Evolutionary conservation across 1,139 yeast genomes (phyloP).

Genomic region (Suhomyces kunorum): DNA sequence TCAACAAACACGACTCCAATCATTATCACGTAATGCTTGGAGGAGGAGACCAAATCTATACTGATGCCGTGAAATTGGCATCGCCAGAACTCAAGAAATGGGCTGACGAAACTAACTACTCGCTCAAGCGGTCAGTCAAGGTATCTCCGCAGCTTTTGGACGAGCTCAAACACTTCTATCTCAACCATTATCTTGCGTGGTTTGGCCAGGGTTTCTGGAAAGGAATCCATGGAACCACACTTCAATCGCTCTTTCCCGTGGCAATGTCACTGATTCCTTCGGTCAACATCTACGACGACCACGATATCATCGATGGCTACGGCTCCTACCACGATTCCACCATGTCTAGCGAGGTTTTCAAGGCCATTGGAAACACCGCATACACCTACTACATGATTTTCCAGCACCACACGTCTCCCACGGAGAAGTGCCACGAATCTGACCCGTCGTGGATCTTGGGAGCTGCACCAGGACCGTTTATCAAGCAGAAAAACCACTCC

Average conservation of each 20-base stretch:
- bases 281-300: conserved; percentile 84
- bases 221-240: conserved; percentile 64
- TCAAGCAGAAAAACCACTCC: conserved; percentile 64
- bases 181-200: conserved; percentile 79
- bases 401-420: conserved; percentile 74
- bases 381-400: conserved; percentile 85
- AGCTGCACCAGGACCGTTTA: conserved; percentile 59
- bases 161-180: conserved; percentile 65
- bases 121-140: conserved; percentile 42
- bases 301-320: conserved; percentile 93
- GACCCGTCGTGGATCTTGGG: conserved; percentile 66
- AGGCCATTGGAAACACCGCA: conserved; percentile 73
- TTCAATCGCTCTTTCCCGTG: conserved; percentile 67
- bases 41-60: conserved; percentile 95
- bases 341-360: conserved; percentile 69
- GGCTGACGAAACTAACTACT: conserved; percentile 54
- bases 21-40: conserved; percentile 95
- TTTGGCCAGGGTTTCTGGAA: conserved; percentile 86
- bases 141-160: conserved; percentile 48
- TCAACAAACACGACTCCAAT: conserved; percentile 58
- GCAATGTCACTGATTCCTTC: conserved; percentile 84
- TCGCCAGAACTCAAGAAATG: conserved; percentile 60
- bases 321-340: conserved; percentile 82
- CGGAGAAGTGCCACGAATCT: conserved; percentile 38
- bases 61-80: conserved; percentile 72